Base-by-base conservation (phyloP, 305 asterid species). In the Solanum hybrid region DNA sequence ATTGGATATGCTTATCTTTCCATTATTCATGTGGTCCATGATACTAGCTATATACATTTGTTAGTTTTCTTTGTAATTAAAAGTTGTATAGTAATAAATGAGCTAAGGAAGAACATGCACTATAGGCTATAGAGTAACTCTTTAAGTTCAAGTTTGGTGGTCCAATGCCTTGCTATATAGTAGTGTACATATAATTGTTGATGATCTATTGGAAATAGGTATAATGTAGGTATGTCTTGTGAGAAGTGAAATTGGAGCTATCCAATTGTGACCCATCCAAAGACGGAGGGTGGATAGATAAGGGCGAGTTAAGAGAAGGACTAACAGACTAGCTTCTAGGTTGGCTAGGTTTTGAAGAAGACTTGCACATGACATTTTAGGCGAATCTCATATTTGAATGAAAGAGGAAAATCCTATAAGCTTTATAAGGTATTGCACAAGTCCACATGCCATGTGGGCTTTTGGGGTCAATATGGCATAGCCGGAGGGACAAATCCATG, bases 21-120 rank as follows among this genome's bases (percentile, higher is more conserved):
- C 71, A 38, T 20, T 6, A 73, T 87, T 87, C 71, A 37, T 40
- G 85, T 87, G 89, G 89, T 87, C 89, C 89, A 64, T 88, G 87
- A 20, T 56, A 31, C 46, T 12, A 60, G 71, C 26, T 42, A 29
- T 37, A 37, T 60, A 64, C 17, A 81, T 46, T 82, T 84, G n/a
- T 22, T 42, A 27, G 22, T 81, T 81, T 81, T 81, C 71, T 14
- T 81, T 40, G 14, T 40, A 26, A 69, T 24, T 10, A 26, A 26
- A 81, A 81, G 69, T 27, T 24, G 71, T 27, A n/a, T 36, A 27
- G 27, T 42, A 17, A 46, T 42, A 46, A 46, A 42, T n/a, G 3
- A 60, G 26, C 26, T 60, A 60, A 85, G 76, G 75, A 31, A 85
- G 75, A 17, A 31, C 27, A 64, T 64, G 27, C 75, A 51, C 14